A percentile compares a stretch with the other conserved stretches of the same genome.
Conservation (phyloP, 495 filamentous ascomycete species). For the Letharia lupina region DNA sequence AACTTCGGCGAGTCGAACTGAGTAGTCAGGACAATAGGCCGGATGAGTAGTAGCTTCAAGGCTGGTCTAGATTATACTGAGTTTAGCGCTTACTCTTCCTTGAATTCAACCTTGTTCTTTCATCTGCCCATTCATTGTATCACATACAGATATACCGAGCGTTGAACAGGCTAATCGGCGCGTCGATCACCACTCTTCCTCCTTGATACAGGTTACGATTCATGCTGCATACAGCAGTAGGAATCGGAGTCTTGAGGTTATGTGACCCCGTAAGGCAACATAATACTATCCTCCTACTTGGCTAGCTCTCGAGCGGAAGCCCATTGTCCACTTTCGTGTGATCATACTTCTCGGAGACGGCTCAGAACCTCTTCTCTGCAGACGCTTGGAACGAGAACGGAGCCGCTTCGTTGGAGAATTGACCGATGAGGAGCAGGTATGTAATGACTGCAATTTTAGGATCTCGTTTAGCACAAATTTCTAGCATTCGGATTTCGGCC, state of each 20-base stretch:
- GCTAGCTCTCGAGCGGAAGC: not conserved
- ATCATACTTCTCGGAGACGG: not conserved
- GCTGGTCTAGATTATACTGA: not conserved
- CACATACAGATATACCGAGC: too few relatives aligned
- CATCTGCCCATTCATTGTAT: too few relatives aligned
- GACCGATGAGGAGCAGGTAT: constrained; percentile 22
- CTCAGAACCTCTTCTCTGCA: not conserved
- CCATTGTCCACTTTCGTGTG: too few relatives aligned
- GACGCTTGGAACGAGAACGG: constrained; percentile 28
- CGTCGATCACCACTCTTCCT: too few relatives aligned
- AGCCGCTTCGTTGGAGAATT: constrained; percentile 30
- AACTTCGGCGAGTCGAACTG: too few relatives aligned
- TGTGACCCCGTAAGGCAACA: not conserved
- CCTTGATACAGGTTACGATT: not conserved
- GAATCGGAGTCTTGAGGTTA: too few relatives aligned
- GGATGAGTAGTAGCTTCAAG: not conserved
- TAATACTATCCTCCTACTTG: not conserved
- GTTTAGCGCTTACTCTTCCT: not conserved
- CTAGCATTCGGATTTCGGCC: too few relatives aligned
- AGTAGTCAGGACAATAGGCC: too few relatives aligned
- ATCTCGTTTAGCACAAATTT: too few relatives aligned
- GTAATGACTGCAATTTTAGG: too few relatives aligned
- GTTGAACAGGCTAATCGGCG: too few relatives aligned
- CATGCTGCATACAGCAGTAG: not conserved
- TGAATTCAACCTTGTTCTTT: too few relatives aligned